Percentiles rank a stretch among this genome's conserved stretches.
Conservation (phyloP, 768 basidiomycete species). For the Tephrocybe sp. region DNA sequence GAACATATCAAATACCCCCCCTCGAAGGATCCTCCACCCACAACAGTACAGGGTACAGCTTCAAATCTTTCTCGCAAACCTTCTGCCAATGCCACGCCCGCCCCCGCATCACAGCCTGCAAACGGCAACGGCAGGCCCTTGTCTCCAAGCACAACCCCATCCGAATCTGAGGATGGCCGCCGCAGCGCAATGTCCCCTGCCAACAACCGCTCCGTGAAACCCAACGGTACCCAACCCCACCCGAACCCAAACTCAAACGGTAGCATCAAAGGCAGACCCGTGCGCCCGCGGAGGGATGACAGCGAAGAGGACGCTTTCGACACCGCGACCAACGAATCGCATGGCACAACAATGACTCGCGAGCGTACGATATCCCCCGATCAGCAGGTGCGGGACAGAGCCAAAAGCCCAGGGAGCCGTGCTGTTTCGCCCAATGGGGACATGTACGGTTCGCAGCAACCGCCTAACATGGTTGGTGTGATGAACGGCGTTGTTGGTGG, state of each 20-base stretch:
- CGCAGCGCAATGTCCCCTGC: conserved; percentile 62
- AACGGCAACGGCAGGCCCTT: conserved; percentile 48
- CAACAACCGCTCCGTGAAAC: conserved; percentile 37
- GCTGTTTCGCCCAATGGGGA: conserved; percentile 56
- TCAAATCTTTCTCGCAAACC: conserved; percentile 38
- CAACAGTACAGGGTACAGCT: conserved; percentile 9
- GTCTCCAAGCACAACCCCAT: conserved; percentile 54
- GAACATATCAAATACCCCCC: conserved; percentile 26
- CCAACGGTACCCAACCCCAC: conserved; percentile 37
- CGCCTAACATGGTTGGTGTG: conserved; percentile 52
- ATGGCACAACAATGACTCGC: conserved; percentile 32
- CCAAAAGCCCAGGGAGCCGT: conserved; percentile 62
- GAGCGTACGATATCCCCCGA: conserved; percentile 60
- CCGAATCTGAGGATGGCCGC: conserved; percentile 56
- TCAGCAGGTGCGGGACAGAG: conserved; percentile 34
- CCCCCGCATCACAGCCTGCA: conserved; percentile 19
- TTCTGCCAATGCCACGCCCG: conserved; percentile 35
- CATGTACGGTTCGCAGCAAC: conserved; percentile 30
- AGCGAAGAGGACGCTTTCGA: conserved; percentile 61
- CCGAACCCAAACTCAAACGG: conserved; percentile 33
- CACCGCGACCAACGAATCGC: conserved; percentile 38
- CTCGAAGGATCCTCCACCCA: conserved; percentile 19
- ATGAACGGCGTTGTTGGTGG: conserved; percentile 36
- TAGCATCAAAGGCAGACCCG: conserved; percentile 44
- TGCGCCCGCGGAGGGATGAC: conserved; percentile 48